Conservation (phyloP, 257 asterid genomes). For the Perilla frutescens region DNA sequence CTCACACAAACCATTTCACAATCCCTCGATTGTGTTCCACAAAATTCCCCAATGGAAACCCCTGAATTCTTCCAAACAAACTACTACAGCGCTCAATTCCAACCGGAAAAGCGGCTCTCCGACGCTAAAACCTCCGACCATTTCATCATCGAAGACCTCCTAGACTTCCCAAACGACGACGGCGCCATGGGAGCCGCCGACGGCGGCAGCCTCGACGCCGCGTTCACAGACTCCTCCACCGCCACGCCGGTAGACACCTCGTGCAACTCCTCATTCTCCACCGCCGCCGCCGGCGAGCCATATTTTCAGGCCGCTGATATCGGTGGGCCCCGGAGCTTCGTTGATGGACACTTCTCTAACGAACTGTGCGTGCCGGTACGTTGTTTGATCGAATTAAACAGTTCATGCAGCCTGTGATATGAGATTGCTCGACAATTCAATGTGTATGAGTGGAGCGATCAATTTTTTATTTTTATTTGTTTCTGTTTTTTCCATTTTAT, state of each 20-base stretch:
- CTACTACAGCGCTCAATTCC: slow-evolving; percentile 36
- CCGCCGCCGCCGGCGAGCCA: slow-evolving; percentile 35
- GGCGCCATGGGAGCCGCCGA: too few relatives aligned
- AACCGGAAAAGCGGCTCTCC: slow-evolving; percentile 45
- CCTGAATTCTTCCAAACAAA: slow-evolving; percentile 56
- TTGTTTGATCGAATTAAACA: too few relatives aligned
- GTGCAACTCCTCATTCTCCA: slow-evolving; percentile 67
- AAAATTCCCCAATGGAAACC: slow-evolving; percentile 61
- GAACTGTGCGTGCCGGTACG: slow-evolving; percentile 87
- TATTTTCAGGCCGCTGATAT: slow-evolving; percentile 40
- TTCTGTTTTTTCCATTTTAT: not conserved
- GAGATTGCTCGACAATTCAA: not conserved
- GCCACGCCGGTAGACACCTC: slow-evolving; percentile 46
- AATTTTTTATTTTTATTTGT: not conserved
- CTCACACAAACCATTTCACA: slow-evolving; percentile 2
- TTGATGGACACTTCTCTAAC: slow-evolving; percentile 54
- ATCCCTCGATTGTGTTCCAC: not conserved
- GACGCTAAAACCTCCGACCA: slow-evolving; percentile 58
- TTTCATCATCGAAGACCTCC: slow-evolving; percentile 80
- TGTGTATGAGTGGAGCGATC: too few relatives aligned
- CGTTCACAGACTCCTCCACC: slow-evolving; percentile 26
- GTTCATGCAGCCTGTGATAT: slow-evolving; percentile 29
- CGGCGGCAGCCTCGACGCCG: too few relatives aligned
- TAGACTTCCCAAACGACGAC: slow-evolving; percentile 76
- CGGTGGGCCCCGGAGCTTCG: slow-evolving; percentile 45